These are phyloP conservation scores for Aspergillus novoparasiticus DNA, from an alignment of 2,329 filamentous ascomycete genomes.

Conservation along the genomic window DNA sequence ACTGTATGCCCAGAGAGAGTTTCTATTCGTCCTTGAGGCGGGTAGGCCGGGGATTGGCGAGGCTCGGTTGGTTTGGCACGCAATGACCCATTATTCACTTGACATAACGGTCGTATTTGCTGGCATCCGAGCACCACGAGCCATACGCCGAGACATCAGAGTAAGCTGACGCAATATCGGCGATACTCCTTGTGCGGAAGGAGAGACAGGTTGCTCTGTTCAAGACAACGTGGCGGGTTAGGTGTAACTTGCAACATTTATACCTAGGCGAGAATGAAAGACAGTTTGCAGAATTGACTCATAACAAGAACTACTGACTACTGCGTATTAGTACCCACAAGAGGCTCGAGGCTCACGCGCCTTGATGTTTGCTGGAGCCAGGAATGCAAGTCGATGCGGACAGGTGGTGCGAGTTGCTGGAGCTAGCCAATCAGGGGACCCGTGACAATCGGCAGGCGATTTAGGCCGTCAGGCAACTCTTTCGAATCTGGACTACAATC, in stretches of 20 bases:
- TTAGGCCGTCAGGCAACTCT: slow-evolving; percentile 11
- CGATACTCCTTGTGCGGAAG: not conserved
- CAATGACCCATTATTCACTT: not conserved
- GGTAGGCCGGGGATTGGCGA: not conserved
- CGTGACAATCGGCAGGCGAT: slow-evolving; percentile 2
- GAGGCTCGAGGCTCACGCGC: slow-evolving; percentile 1
- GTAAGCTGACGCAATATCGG: slow-evolving; percentile 1
- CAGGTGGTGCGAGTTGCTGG: not conserved
- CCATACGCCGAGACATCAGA: not conserved
- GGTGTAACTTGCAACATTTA: not conserved
- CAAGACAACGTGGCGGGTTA: slow-evolving; percentile 1
- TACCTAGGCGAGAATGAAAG: not conserved
- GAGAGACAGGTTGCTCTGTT: not conserved
- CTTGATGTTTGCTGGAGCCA: slow-evolving; percentile 3
- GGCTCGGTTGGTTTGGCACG: slow-evolving; percentile 1
- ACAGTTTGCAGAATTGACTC: not conserved
- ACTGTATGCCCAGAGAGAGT: not conserved
- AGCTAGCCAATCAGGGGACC: slow-evolving; percentile 1
- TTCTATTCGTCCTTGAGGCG: not conserved
- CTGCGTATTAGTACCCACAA: slow-evolving; percentile 1
- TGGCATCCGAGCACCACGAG: not conserved
- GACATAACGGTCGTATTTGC: slow-evolving; percentile 1
- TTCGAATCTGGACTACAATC: not conserved
- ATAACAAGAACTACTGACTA: not conserved
- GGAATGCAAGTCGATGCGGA: not conserved